phyloP scores from a whole-genome alignment of 2,329 filamentous ascomycete genomes.

The Penicillium occitanis region DNA sequence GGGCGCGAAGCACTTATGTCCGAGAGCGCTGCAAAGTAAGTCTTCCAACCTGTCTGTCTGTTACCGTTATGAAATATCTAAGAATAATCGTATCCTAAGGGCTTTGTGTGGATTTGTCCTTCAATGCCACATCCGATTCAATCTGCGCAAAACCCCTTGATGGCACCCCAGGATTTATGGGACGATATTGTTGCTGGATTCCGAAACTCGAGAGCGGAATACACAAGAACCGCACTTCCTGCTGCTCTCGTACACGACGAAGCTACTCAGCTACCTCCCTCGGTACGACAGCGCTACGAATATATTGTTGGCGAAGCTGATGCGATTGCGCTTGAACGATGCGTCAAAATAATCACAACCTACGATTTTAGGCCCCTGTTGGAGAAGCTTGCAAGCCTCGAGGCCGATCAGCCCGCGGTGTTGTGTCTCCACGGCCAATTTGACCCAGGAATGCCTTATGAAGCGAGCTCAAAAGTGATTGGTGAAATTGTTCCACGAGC shows the following conservation, averaged over 20 bases:
- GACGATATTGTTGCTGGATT: not conserved
- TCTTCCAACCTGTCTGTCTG: not conserved
- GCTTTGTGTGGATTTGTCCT: not conserved
- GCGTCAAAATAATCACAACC: not conserved
- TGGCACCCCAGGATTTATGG: not conserved
- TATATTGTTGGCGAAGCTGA: slow-evolving; percentile 1
- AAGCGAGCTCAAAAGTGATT: slow-evolving; percentile 27
- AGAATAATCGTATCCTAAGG: not conserved
- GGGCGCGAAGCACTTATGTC: not conserved
- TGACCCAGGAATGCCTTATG: slow-evolving; percentile 30
- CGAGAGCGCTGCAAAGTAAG: not conserved
- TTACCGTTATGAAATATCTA: not conserved
- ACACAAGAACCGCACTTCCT: not conserved
- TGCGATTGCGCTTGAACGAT: not conserved
- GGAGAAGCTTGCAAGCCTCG: not conserved
- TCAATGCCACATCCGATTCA: not conserved
- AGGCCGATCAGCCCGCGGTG: not conserved
- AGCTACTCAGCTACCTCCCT: not conserved
- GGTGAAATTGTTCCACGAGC: slow-evolving; percentile 27
- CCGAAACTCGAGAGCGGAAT: not conserved
- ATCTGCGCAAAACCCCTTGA: not conserved
- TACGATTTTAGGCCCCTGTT: not conserved
- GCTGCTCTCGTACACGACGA: not conserved
- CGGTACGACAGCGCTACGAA: not conserved
- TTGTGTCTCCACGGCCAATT: slow-evolving; percentile 31